A percentile compares a stretch with the other conserved stretches of the same genome.
These are phyloP conservation scores for Candida silvatica DNA, from an alignment of 805 yeast species.

Conservation along the genomic window DNA sequence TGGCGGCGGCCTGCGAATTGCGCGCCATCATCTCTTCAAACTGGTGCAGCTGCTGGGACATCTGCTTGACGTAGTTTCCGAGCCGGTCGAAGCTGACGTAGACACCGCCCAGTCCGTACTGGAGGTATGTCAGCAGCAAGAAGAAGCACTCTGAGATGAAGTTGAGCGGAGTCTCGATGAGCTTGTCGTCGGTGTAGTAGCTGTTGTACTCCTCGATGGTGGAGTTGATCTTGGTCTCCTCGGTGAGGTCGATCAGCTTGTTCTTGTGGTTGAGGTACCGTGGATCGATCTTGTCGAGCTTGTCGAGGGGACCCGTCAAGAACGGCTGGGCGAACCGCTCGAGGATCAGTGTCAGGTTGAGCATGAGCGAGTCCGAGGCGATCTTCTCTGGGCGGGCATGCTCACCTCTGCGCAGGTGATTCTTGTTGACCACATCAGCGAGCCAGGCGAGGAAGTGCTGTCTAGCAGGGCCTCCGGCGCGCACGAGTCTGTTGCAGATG, in stretches of 20 bases:
- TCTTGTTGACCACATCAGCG: conserved; percentile 65
- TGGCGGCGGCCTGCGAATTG: conserved; percentile 5
- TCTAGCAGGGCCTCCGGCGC: conserved; percentile 65
- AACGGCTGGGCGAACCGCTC: conserved; percentile 79
- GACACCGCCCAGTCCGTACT: conserved; percentile 86
- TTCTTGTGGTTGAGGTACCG: conserved; percentile 51
- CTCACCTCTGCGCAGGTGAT: conserved; percentile 82
- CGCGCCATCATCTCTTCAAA: conserved; percentile 31
- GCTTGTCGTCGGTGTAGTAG: conserved; percentile 34
- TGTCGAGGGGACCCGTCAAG: conserved; percentile 48
- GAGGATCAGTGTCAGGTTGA: conserved; percentile 61
- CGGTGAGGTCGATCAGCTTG: conserved; percentile 53
- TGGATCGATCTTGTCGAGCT: conserved; percentile 69
- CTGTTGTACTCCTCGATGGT: conserved; percentile 62
- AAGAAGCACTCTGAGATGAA: conserved; percentile 91
- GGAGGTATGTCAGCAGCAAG: conserved; percentile 66
- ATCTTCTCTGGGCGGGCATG: conserved; percentile 62
- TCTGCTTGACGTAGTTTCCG: conserved; percentile 37
- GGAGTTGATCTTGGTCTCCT: conserved; percentile 79
- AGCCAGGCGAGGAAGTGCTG: conserved; percentile 57
- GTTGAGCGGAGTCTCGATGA: conserved; percentile 37
- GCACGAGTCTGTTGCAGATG: conserved; percentile 63
- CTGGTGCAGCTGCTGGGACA: conserved; percentile 44
- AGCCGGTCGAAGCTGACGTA: conserved; percentile 47
- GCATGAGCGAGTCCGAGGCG: conserved; percentile 76